phyloP scores from a whole-genome alignment of 768 basidiomycete species.

The Trametopsis cervina region DNA sequence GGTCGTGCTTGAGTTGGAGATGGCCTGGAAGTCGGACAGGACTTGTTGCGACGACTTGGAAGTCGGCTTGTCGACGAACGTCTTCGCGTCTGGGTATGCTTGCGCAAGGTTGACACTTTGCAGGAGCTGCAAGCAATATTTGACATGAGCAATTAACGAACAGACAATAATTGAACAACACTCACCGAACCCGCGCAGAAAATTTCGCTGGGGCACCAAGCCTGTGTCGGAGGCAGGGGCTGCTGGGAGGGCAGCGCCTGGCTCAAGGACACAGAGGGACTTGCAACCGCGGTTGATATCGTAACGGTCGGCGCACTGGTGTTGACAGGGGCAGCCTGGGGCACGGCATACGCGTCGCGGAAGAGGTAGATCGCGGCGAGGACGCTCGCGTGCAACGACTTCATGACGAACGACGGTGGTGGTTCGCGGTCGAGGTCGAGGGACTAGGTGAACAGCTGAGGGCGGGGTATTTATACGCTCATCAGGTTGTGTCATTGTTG shows the following conservation, averaged over 20 bases:
- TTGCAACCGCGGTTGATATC: conserved; percentile 56
- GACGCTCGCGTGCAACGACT: conserved; percentile 1
- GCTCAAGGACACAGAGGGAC: conserved; percentile 47
- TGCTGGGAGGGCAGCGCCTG: conserved; percentile 58
- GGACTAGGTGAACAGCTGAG: not conserved
- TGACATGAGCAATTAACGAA: not conserved
- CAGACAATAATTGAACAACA: conserved; percentile 6
- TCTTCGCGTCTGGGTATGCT: conserved; percentile 77
- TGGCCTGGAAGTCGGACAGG: conserved; percentile 57
- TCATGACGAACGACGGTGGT: not conserved
- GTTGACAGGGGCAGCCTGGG: conserved; percentile 6
- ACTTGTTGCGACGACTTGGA: conserved; percentile 57
- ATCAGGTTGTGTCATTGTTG: not conserved
- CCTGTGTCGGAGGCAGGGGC: conserved; percentile 57
- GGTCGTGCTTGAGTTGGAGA: conserved; percentile 40
- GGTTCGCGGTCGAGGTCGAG: not conserved
- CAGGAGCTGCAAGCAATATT: conserved; percentile 43
- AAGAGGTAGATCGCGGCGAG: not conserved
- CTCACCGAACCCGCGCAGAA: conserved; percentile 76
- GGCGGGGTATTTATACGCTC: not conserved
- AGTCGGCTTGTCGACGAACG: conserved; percentile 87
- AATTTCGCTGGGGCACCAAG: conserved; percentile 72
- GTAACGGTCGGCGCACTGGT: conserved; percentile 30
- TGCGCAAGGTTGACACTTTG: conserved; percentile 81
- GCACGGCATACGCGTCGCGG: conserved; percentile 4